phyloP scores from a whole-genome alignment of 2,329 filamentous ascomycete genomes.

The Verticillium longisporum region DNA sequence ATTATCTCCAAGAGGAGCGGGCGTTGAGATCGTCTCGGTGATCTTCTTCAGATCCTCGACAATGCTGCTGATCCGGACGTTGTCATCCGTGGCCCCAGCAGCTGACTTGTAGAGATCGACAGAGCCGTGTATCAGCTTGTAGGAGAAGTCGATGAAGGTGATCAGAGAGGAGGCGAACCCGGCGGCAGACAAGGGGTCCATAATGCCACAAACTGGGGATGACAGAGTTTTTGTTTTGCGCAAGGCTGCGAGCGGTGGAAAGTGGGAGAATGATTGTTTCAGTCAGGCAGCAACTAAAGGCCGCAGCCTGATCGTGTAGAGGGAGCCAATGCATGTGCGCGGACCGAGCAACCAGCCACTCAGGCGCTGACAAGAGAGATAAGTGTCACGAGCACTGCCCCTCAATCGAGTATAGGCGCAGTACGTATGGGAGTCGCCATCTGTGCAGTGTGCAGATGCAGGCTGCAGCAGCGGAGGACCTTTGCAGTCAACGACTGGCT shows the following conservation, averaged over 20 bases:
- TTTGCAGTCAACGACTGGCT: no score
- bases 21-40: not conserved
- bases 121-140: not conserved
- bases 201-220: not conserved
- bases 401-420: no score
- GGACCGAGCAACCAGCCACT: not conserved
- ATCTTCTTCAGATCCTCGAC: conserved; percentile 2
- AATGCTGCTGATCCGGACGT: conserved; percentile 8
- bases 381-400: no score
- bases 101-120: not conserved
- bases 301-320: not conserved
- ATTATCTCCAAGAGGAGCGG: not conserved
- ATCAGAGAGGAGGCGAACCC: not conserved
- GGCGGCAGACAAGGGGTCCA: not conserved
- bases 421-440: no score
- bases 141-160: conserved; percentile 1
- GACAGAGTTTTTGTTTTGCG: not conserved
- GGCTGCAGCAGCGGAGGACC: no score
- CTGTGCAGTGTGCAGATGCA: no score
- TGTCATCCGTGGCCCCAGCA: not conserved
- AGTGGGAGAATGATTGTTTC: not conserved
- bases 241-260: not conserved
- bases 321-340: not conserved
- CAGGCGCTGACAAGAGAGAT: no score
- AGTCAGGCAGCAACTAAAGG: not conserved